Evolutionary conservation across 306 rosid species (phyloP).

Genomic region (Medicago truncatula): DNA sequence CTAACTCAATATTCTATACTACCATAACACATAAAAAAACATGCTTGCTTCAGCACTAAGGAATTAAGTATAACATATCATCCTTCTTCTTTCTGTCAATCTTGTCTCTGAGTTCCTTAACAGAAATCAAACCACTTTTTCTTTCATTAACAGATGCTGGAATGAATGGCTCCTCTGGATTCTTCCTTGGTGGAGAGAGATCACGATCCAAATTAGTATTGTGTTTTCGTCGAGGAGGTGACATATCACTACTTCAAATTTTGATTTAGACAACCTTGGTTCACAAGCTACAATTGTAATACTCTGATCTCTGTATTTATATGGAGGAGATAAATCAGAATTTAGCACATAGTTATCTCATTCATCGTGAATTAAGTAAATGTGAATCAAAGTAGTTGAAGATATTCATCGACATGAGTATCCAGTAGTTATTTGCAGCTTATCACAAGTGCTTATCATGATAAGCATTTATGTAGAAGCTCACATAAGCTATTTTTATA

Average conservation of each 20-base stretch:
- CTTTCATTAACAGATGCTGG: slow-evolving; percentile 47
- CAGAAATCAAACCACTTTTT: slow-evolving; percentile 79
- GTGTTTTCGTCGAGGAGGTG: slow-evolving; percentile 10
- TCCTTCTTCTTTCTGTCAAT: slow-evolving; percentile 70
- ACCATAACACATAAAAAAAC: slow-evolving; percentile 27
- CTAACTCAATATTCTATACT: slow-evolving; percentile 17
- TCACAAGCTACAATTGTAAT: background rate
- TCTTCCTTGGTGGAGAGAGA: slow-evolving; percentile 71
- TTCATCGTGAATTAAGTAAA: too few species aligned
- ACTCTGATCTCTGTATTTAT: slow-evolving; percentile 37
- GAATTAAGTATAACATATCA: slow-evolving; percentile 46
- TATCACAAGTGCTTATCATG: too few species aligned
- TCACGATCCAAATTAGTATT: background rate
- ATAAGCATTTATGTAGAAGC: too few species aligned
- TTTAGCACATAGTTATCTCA: background rate
- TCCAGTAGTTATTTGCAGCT: too few species aligned
- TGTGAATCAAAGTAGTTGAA: too few species aligned
- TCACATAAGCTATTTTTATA: too few species aligned
- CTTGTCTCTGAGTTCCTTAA: slow-evolving; percentile 76
- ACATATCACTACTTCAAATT: background rate
- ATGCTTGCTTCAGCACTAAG: slow-evolving; percentile 7
- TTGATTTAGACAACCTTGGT: background rate
- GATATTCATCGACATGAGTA: too few species aligned
- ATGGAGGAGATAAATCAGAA: slow-evolving; percentile 53
- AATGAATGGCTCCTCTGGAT: slow-evolving; percentile 45